phyloP scores from a whole-genome alignment of 1,139 yeast species.

The Kurtzmaniella quercitrusa region DNA sequence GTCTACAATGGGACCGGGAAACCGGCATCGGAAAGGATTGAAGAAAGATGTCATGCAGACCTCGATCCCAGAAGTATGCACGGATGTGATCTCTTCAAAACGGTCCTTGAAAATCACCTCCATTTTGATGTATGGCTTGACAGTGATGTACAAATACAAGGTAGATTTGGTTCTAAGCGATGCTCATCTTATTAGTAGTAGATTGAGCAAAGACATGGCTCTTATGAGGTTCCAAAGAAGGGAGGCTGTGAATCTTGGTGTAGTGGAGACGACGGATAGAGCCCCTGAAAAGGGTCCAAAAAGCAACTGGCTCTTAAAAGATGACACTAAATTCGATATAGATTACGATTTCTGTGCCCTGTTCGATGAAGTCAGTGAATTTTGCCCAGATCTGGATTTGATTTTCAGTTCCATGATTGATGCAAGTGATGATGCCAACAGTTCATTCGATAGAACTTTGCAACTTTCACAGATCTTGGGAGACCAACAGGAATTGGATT shows the following conservation, averaged over 20 bases:
- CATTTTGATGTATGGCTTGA: conserved; percentile 52
- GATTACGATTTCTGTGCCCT: not conserved
- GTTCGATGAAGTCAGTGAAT: not conserved
- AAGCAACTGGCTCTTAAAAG: not conserved
- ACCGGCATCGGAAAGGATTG: conserved; percentile 21
- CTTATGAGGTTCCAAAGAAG: conserved; percentile 6
- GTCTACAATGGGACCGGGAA: conserved; percentile 44
- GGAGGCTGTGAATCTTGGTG: not conserved
- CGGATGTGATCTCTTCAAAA: conserved; percentile 22
- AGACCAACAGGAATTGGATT: not conserved
- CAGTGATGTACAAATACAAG: conserved; percentile 51
- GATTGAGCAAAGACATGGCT: conserved; percentile 19
- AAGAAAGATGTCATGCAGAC: conserved; percentile 33
- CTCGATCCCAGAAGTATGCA: conserved; percentile 47
- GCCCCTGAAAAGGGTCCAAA: not conserved
- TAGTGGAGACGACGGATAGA: not conserved
- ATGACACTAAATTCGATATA: not conserved
- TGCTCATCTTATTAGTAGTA: conserved; percentile 19
- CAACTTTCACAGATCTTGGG: not conserved
- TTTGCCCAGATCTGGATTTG: not conserved
- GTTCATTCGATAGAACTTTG: not conserved
- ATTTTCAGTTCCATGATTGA: not conserved
- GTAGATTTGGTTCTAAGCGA: conserved; percentile 42
- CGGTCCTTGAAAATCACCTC: conserved; percentile 45
- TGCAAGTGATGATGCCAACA: not conserved